Conservation (phyloP, 805 yeast species). For the Candida alai region DNA sequence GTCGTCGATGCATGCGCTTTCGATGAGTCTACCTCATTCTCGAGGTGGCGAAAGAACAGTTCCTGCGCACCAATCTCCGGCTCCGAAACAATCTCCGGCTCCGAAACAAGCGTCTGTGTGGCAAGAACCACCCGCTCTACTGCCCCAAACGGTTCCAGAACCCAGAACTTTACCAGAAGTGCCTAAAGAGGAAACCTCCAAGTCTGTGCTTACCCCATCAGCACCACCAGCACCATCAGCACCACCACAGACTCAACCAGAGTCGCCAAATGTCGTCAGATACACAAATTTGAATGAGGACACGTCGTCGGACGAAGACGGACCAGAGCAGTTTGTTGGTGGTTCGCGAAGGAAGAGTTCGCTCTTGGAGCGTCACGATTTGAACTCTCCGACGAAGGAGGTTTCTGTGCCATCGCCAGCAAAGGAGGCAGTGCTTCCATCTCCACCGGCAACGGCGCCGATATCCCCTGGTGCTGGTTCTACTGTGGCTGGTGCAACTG, state of each 20-base stretch:
- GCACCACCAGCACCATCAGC: constrained; percentile 9
- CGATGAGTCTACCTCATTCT: neutral
- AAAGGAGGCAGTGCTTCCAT: constrained; percentile 4
- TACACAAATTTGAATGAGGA: constrained; percentile 23
- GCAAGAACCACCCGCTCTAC: constrained; percentile 4
- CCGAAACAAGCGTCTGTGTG: neutral
- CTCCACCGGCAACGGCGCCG: constrained; percentile 9
- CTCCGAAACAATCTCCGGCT: neutral
- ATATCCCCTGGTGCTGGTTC: constrained; percentile 1
- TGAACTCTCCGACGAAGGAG: constrained; percentile 15
- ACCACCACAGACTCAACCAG: constrained; percentile 12
- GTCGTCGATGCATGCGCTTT: neutral
- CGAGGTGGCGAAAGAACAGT: constrained; percentile 6
- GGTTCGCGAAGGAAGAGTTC: constrained; percentile 18
- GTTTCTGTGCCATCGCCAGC: constrained; percentile 1
- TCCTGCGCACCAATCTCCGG: constrained; percentile 9
- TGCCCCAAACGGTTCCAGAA: constrained; percentile 13
- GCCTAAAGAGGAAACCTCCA: constrained; percentile 25
- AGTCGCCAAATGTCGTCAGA: constrained; percentile 35
- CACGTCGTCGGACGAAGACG: constrained; percentile 22
- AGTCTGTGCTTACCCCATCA: constrained; percentile 8
- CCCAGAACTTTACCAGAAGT: constrained; percentile 34
- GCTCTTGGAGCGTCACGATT: constrained; percentile 31
- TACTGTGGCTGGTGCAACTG: neutral
- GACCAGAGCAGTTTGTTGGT: constrained; percentile 12